Percentiles rank a stretch among this genome's conserved stretches.
phyloP scores from a whole-genome alignment of 1,284 basidiomycete genomes.

The Coniferiporia sulphurascens region DNA sequence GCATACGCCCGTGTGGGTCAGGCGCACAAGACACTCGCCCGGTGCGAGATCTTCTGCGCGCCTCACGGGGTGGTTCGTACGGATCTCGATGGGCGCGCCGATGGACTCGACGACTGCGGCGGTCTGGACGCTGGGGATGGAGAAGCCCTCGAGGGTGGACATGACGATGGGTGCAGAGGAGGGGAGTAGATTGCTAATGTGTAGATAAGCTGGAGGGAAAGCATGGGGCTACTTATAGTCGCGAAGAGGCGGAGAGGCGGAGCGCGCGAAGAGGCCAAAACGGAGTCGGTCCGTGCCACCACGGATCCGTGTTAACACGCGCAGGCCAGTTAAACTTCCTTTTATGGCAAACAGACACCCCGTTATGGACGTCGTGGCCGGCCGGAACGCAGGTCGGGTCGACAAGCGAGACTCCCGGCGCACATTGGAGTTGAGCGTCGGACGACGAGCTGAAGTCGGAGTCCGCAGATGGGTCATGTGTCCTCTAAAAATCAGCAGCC shows the following conservation, averaged over 20 bases:
- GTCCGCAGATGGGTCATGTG: too few species aligned
- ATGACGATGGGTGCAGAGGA: not conserved
- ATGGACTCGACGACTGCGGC: constrained; percentile 43
- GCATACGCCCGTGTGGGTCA: constrained; percentile 60
- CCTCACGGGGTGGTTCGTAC: constrained; percentile 43
- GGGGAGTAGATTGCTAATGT: too few species aligned
- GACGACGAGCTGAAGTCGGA: too few species aligned
- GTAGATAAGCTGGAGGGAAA: too few species aligned
- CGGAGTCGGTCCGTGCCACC: not conserved
- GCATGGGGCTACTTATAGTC: too few species aligned
- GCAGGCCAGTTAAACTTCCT: not conserved
- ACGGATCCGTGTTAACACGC: not conserved
- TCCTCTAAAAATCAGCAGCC: too few species aligned
- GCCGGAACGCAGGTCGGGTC: too few species aligned
- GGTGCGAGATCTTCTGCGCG: constrained; percentile 54
- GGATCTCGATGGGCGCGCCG: constrained; percentile 32
- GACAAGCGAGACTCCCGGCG: not conserved
- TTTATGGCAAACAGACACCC: not conserved
- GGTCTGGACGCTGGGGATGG: constrained; percentile 42
- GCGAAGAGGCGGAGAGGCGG: not conserved
- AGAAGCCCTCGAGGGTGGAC: constrained; percentile 9
- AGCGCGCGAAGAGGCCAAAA: not conserved
- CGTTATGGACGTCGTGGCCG: not conserved
- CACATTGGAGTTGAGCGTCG: not conserved
- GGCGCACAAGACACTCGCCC: constrained; percentile 63